phyloP scores from a whole-genome alignment of 192 early-diverging fungal genomes.

The Podila verticillata region DNA sequence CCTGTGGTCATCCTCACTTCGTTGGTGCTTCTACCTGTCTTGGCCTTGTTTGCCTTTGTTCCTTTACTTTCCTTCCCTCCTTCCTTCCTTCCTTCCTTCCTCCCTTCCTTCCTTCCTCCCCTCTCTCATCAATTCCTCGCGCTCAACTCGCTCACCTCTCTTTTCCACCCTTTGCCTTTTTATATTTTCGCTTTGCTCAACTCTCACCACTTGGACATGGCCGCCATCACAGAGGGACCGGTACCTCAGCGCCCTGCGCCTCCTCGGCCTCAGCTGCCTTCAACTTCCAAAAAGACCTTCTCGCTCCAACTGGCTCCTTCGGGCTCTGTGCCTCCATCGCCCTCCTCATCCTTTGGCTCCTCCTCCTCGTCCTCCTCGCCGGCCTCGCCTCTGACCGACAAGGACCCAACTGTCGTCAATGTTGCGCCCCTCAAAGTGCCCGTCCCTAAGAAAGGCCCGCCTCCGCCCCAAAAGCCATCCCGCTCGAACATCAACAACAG shows the following conservation, averaged over 20 bases:
- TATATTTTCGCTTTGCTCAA: neutral
- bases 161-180: neutral
- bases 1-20: too few relatives aligned
- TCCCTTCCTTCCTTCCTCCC: too few relatives aligned
- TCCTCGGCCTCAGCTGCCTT: conserved; percentile 1
- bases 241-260: neutral
- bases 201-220: neutral
- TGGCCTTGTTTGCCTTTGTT: too few relatives aligned
- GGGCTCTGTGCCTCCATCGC: neutral
- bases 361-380: conserved; percentile 3
- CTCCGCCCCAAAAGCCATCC: conserved; percentile 35
- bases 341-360: neutral
- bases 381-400: conserved; percentile 1
- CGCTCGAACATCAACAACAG: conserved; percentile 15
- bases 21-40: too few relatives aligned
- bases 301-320: conserved; percentile 26
- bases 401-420: neutral
- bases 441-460: conserved; percentile 47
- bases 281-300: conserved; percentile 21
- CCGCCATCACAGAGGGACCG: neutral
- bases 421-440: conserved; percentile 15
- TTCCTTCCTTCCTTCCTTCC: neutral
- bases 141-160: neutral
- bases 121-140: neutral
- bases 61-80: neutral